A percentile compares a stretch with the other conserved stretches of the same genome.
phyloP scores from a whole-genome alignment of 345 rosid genomes.

The Salix brachista region DNA sequence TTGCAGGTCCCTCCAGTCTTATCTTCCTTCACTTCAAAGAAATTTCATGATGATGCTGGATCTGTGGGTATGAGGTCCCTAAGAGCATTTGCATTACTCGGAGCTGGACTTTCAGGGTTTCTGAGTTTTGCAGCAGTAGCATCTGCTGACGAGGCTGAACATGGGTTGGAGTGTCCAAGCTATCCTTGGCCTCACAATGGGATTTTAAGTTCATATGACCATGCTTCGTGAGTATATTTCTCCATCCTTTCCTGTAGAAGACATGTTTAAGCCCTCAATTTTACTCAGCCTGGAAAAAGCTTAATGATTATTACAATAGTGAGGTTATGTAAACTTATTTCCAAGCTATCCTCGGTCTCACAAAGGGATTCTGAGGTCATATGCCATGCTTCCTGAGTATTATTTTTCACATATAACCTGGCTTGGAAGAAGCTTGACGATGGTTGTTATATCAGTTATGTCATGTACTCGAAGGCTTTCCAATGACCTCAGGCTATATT shows the following conservation, averaged over 20 bases:
- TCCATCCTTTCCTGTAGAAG: constrained; percentile 6
- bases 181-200: constrained; percentile 99
- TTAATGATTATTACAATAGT: not conserved
- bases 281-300: not conserved
- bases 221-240: constrained; percentile 81
- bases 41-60: constrained; percentile 55
- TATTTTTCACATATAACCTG: constrained; percentile 4
- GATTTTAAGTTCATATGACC: constrained; percentile 96
- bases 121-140: constrained; percentile 71
- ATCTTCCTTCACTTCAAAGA: constrained; percentile 61
- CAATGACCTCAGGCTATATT: not conserved
- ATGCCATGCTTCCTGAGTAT: constrained; percentile 94
- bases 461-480: not conserved
- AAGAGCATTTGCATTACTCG: constrained; percentile 60
- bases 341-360: constrained; percentile 63
- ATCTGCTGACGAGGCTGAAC: constrained; percentile 98
- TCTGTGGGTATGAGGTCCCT: constrained; percentile 53
- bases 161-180: constrained; percentile 71
- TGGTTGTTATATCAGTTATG: not conserved
- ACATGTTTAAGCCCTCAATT: not conserved
- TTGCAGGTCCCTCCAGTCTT: constrained; percentile 56
- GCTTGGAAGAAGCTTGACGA: not conserved
- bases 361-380: constrained; percentile 87
- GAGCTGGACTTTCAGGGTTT: constrained; percentile 88
- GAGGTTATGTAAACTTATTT: not conserved